phyloP scores from a whole-genome alignment of 129 eudicot species.

The Pulicaria dysenterica region DNA sequence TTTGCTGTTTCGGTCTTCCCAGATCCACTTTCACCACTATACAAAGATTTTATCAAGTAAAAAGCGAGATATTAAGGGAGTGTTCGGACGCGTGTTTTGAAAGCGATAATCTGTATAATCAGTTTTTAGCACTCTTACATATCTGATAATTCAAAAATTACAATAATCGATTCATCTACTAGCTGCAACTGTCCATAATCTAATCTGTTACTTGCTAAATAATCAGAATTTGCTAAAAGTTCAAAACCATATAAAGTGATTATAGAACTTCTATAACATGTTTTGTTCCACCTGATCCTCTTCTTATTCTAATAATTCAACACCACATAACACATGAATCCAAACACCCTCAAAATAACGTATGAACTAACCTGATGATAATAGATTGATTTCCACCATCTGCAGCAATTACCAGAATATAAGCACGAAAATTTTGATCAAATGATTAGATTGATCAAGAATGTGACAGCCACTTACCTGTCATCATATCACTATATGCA shows the following conservation, averaged over 20 bases:
- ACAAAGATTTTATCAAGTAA: conserved; percentile 3
- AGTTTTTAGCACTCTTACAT: not conserved
- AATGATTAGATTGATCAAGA: not conserved
- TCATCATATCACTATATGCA: conserved; percentile 79
- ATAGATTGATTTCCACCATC: conserved; percentile 80
- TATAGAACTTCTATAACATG: conserved; percentile 2
- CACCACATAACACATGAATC: conserved; percentile 11
- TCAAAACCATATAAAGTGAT: not conserved
- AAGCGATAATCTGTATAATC: not conserved
- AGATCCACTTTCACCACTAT: conserved; percentile 98
- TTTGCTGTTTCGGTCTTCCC: conserved; percentile 99
- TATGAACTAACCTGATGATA: conserved; percentile 65
- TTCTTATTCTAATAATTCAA: not conserved
- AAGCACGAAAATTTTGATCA: conserved; percentile 3
- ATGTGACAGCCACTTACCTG: conserved; percentile 42
- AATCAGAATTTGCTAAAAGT: not conserved
- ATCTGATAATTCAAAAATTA: not conserved
- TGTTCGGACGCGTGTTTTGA: not conserved
- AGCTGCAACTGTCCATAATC: not conserved
- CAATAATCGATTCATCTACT: not conserved
- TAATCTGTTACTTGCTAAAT: not conserved
- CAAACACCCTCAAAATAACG: conserved; percentile 1
- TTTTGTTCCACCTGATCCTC: not conserved
- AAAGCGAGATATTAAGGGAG: not conserved
- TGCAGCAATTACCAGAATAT: conserved; percentile 49